Percentiles rank a stretch among this genome's conserved stretches.
phyloP scores from a whole-genome alignment of 2,329 filamentous ascomycete genomes.

The Colletotrichum sp. region DNA sequence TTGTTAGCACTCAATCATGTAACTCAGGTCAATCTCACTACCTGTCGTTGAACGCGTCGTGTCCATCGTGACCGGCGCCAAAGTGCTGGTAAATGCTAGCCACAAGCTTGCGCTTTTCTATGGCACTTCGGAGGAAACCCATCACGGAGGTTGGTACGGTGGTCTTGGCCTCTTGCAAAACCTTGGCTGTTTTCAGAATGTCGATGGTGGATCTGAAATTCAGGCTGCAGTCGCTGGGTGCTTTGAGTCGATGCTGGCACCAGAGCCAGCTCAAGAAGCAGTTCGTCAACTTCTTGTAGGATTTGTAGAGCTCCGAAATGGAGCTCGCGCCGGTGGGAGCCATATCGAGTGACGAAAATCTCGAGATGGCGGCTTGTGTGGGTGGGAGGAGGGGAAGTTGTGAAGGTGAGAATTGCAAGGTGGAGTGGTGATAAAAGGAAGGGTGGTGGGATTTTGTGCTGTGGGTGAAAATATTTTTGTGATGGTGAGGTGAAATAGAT shows the following conservation, averaged over 20 bases:
- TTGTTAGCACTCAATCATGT: too few species aligned
- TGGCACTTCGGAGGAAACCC: accelerated
- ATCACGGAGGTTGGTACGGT: accelerated
- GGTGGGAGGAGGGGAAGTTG: background rate
- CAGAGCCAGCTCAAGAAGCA: background rate
- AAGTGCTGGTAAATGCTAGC: background rate
- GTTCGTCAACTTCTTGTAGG: background rate
- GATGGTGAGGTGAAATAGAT: background rate
- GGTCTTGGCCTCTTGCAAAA: accelerated
- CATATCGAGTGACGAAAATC: accelerated
- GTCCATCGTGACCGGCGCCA: background rate
- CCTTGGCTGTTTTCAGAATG: background rate
- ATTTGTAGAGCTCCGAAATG: background rate
- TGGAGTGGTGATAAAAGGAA: background rate
- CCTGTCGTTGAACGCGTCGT: background rate
- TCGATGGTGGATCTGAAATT: background rate
- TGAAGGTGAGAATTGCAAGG: background rate
- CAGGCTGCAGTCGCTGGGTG: accelerated
- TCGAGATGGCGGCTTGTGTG: background rate
- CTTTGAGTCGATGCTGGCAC: background rate
- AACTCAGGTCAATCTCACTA: background rate
- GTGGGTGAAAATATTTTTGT: background rate
- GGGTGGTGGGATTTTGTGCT: background rate
- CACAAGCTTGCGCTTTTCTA: background rate
- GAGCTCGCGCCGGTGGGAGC: background rate